Conservation (phyloP, 768 basidiomycete genomes). For the Imleria badia region DNA sequence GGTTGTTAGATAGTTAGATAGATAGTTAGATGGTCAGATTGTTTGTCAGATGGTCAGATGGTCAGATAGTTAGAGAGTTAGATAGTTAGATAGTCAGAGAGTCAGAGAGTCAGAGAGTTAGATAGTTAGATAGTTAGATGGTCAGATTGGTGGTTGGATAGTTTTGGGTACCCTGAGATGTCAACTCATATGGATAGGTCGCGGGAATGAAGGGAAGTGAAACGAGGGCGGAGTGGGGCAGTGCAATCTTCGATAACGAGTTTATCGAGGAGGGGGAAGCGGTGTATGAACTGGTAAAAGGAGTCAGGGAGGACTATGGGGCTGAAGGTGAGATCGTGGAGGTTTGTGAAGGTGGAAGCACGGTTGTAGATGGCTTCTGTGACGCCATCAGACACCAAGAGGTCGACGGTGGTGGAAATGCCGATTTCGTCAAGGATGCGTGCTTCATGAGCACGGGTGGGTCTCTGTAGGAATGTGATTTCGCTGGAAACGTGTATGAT, state of each 20-base stretch:
- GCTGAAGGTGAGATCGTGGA: slow-evolving; percentile 38
- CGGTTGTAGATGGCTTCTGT: slow-evolving; percentile 21
- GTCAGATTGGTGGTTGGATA: too few relatives aligned
- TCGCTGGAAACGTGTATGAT: slow-evolving; percentile 18
- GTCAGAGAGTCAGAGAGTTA: too few relatives aligned
- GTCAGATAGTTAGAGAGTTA: too few relatives aligned
- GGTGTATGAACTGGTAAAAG: slow-evolving; percentile 37
- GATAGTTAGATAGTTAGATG: too few relatives aligned
- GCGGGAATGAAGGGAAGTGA: slow-evolving; percentile 26
- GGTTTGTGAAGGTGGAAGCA: slow-evolving; percentile 29
- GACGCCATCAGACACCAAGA: slow-evolving; percentile 18
- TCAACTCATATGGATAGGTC: slow-evolving; percentile 44
- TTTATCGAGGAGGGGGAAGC: slow-evolving; percentile 36
- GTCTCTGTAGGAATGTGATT: slow-evolving; percentile 14
- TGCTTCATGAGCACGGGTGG: slow-evolving; percentile 22
- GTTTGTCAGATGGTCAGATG: too few relatives aligned
- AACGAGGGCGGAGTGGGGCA: slow-evolving; percentile 17
- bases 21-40: too few relatives aligned
- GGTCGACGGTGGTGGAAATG: slow-evolving; percentile 18
- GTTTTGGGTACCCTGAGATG: too few relatives aligned
- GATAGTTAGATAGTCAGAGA: too few relatives aligned
- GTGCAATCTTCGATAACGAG: slow-evolving; percentile 45
- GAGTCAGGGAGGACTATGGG: slow-evolving; percentile 37
- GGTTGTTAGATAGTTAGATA: too few relatives aligned
- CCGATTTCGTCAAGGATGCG: slow-evolving; percentile 26